Percentiles rank a stretch among this genome's conserved stretches.
phyloP scores from a whole-genome alignment of 169 alveolate species.

The Cryptosporidium ubiquitum region DNA sequence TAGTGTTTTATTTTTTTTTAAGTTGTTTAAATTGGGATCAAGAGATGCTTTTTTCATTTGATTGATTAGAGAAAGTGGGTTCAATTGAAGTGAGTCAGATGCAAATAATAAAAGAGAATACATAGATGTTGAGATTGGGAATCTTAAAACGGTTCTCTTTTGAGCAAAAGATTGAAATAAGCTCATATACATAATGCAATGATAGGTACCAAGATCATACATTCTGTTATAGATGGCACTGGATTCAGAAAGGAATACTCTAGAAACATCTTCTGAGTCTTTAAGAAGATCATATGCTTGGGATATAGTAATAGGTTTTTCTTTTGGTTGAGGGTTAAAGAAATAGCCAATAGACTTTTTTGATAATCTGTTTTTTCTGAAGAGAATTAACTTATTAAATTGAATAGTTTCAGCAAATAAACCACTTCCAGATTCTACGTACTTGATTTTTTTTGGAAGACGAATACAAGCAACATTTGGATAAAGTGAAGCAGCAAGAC shows the following conservation, averaged over 20 bases:
- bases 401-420: constrained; percentile 43
- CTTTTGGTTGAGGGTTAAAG: constrained; percentile 20
- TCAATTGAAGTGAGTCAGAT: constrained; percentile 23
- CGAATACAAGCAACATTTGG: constrained; percentile 56
- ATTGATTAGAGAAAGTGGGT: constrained; percentile 26
- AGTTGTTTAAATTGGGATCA: background rate
- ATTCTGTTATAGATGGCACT: constrained; percentile 56
- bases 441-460: constrained; percentile 58
- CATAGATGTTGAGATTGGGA: constrained; percentile 56
- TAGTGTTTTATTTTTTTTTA: background rate
- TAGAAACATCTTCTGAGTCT: constrained; percentile 10
- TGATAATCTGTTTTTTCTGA: constrained; percentile 14
- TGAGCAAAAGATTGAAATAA: constrained; percentile 33
- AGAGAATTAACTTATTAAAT: constrained; percentile 33
- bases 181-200: constrained; percentile 57
- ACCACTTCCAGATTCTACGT: constrained; percentile 35
- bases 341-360: constrained; percentile 16
- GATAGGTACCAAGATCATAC: constrained; percentile 61
- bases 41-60: constrained; percentile 15
- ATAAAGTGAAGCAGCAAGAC: constrained; percentile 55
- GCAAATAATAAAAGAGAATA: constrained; percentile 39
- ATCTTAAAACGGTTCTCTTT: constrained; percentile 23
- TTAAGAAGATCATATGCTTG: constrained; percentile 29
- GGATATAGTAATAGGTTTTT: background rate
- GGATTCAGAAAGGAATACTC: constrained; percentile 33